Evolutionary conservation across 805 yeast species (phyloP).

Genomic region (Jamesozyma spencerorum): DNA sequence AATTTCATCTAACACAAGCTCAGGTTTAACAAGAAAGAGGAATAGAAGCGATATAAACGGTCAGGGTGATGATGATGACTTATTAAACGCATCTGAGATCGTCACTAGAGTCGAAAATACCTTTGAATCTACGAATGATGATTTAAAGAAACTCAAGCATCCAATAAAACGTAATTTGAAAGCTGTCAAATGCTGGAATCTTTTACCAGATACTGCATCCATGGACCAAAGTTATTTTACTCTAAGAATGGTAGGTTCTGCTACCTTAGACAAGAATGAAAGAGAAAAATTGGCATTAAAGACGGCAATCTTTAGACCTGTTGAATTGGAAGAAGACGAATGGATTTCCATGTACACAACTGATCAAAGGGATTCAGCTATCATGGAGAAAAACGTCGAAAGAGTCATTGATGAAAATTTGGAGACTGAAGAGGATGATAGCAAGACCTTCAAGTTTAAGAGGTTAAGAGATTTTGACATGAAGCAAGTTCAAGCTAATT

Average conservation of each 20-base stretch:
- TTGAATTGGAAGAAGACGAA: slow-evolving; percentile 58
- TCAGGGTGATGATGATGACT: slow-evolving; percentile 18
- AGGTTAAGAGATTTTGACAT: slow-evolving; percentile 77
- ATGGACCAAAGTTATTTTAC: slow-evolving; percentile 68
- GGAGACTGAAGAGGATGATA: slow-evolving; percentile 38
- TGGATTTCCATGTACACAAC: slow-evolving; percentile 68
- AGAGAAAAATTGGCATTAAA: slow-evolving; percentile 32
- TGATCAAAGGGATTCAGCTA: slow-evolving; percentile 34
- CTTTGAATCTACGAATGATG: slow-evolving; percentile 47
- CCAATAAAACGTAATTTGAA: slow-evolving; percentile 66
- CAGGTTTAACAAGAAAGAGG: slow-evolving; percentile 10
- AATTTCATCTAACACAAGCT: slow-evolving; percentile 28
- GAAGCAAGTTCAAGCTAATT: slow-evolving; percentile 34
- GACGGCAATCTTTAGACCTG: slow-evolving; percentile 65
- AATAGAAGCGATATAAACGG: slow-evolving; percentile 22
- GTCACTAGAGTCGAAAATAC: slow-evolving; percentile 55
- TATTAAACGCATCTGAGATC: slow-evolving; percentile 22
- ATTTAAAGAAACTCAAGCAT: slow-evolving; percentile 47
- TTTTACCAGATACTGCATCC: slow-evolving; percentile 86
- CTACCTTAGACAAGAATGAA: slow-evolving; percentile 33
- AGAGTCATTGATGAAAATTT: slow-evolving; percentile 22
- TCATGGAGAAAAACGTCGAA: slow-evolving; percentile 35
- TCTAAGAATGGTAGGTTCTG: slow-evolving; percentile 51
- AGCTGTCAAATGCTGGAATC: slow-evolving; percentile 70
- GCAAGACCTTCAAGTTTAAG: slow-evolving; percentile 44